Evolutionary conservation across 345 rosid species (phyloP).

Genomic region (Toxicodendron radicans): DNA sequence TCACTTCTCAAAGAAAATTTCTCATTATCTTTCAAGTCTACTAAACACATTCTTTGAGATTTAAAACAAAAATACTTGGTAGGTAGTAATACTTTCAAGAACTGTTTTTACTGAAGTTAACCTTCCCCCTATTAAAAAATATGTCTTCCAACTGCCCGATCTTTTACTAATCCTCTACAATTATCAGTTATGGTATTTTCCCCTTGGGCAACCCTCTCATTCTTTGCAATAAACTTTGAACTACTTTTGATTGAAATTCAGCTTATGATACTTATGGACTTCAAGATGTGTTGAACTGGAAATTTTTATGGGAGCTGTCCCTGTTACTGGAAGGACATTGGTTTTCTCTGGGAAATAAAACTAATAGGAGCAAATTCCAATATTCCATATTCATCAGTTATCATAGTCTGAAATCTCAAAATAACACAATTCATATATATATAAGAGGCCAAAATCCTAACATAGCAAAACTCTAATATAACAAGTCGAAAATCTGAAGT

Average conservation of each 20-base stretch:
- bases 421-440: no score
- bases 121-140: background rate
- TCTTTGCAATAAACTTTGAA: background rate
- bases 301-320: background rate
- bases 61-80: no score
- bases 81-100: background rate
- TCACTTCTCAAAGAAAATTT: no score
- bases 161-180: background rate
- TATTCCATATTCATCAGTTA: no score
- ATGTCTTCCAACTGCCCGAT: background rate
- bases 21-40: no score
- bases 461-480: no score
- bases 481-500: no score
- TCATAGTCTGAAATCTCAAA: no score
- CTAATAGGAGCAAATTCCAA: no score
- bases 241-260: background rate
- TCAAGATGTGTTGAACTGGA: background rate
- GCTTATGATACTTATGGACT: background rate
- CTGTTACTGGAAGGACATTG: background rate
- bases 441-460: no score
- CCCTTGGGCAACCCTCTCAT: background rate
- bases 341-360: constrained; percentile 1
- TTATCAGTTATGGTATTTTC: background rate
- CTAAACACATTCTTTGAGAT: no score
- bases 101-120: no score